Percentiles rank a stretch among this genome's conserved stretches.
These are phyloP conservation scores for Fusarium musae DNA, from an alignment of 2,329 filamentous ascomycete genomes.

Conservation along the genomic window DNA sequence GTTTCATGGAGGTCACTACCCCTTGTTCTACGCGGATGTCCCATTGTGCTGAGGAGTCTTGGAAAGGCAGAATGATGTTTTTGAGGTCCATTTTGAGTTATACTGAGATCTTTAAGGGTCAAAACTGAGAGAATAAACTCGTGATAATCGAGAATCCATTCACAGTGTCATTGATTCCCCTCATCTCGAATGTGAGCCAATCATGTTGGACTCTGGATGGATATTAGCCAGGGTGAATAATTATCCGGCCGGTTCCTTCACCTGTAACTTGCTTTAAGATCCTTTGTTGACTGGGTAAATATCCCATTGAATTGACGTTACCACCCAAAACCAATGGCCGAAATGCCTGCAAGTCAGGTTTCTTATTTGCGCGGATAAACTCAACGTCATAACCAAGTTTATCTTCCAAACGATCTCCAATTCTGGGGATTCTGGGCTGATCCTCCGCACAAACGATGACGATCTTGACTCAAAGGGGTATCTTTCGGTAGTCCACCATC, in stretches of 20 bases:
- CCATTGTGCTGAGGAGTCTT: background rate
- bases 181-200: background rate
- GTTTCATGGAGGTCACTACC: conserved; percentile 5
- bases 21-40: background rate
- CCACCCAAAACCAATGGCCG: too few species aligned
- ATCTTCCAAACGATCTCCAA: background rate
- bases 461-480: conserved; percentile 11
- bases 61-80: background rate
- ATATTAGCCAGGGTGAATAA: background rate
- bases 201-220: background rate
- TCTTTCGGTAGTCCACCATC: background rate
- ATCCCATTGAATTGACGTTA: too few species aligned
- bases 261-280: background rate
- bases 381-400: conserved; percentile 5
- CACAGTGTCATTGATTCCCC: conserved; percentile 6
- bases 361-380: conserved; percentile 10
- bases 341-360: background rate
- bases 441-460: conserved; percentile 15
- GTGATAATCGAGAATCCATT: background rate
- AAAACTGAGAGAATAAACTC: background rate
- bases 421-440: background rate
- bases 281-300: background rate
- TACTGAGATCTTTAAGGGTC: background rate
- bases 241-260: background rate
- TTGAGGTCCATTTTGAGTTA: background rate